Evolutionary conservation across 2,329 filamentous ascomycete genomes (phyloP).

Genomic region (Dothiorella sarmentorum): DNA sequence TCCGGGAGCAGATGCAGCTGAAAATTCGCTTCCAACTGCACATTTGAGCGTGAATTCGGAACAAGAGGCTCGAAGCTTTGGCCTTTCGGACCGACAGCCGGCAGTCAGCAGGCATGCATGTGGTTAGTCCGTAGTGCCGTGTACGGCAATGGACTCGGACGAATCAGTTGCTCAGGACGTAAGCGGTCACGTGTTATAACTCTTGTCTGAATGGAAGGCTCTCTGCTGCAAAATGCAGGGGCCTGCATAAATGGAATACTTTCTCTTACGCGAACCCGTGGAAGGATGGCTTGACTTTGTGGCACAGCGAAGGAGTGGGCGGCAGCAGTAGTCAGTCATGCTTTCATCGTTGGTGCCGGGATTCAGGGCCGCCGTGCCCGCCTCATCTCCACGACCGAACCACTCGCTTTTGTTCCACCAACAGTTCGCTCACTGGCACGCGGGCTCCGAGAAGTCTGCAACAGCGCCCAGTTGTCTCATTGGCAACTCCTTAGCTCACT

Average conservation of each 20-base stretch:
- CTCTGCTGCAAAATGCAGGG: neutral
- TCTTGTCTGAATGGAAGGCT: neutral
- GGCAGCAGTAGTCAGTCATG: no score
- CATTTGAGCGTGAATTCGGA: no score
- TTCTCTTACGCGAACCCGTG: neutral
- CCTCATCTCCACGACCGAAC: constrained; percentile 10
- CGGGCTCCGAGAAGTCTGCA: constrained; percentile 2
- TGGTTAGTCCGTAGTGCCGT: neutral
- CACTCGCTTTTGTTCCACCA: constrained; percentile 14
- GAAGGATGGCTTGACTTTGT: neutral
- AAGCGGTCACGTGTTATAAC: neutral
- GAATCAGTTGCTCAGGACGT: neutral
- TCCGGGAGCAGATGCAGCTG: no score
- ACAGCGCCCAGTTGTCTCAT: neutral
- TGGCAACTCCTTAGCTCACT: constrained; percentile 2
- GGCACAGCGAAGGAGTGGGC: neutral
- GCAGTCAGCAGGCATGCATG: neutral
- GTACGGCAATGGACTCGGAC: neutral
- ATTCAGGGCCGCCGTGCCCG: neutral
- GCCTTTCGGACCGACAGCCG: neutral
- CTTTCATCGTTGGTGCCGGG: constrained; percentile 1
- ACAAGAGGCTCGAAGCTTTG: no score
- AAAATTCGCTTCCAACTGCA: no score
- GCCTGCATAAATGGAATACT: neutral
- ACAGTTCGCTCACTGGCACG: constrained; percentile 10